phyloP scores from a whole-genome alignment of 495 filamentous ascomycete genomes.

The Chaetomium fimeti region DNA sequence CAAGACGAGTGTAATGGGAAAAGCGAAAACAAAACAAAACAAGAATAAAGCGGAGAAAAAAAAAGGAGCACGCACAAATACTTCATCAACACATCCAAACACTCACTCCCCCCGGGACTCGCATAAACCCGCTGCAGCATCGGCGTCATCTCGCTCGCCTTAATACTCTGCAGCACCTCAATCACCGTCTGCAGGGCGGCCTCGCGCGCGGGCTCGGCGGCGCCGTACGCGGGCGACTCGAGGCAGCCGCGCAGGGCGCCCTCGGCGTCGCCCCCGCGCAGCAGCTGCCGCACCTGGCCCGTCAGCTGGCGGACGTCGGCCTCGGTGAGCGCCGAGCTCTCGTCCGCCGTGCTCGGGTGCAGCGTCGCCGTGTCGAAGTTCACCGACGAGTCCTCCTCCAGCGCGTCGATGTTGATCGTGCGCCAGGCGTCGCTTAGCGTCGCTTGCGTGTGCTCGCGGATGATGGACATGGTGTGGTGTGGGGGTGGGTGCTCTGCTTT shows the following conservation, averaged over 20 bases:
- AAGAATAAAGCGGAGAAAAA: not conserved
- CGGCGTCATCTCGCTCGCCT: constrained; percentile 84
- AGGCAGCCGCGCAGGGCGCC: constrained; percentile 76
- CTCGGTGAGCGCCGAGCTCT: constrained; percentile 54
- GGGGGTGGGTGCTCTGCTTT: not conserved
- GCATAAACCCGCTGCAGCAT: constrained; percentile 73
- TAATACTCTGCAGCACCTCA: constrained; percentile 86
- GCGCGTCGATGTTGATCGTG: constrained; percentile 88
- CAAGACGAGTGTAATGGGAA: not conserved
- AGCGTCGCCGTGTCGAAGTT: constrained; percentile 86
- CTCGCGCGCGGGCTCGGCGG: constrained; percentile 68
- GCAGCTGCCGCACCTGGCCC: constrained; percentile 76
- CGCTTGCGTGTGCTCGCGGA: constrained; percentile 53
- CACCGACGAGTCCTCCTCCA: constrained; percentile 78
- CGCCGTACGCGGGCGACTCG: constrained; percentile 60
- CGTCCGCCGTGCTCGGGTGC: constrained; percentile 59
- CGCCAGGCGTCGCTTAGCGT: constrained; percentile 67
- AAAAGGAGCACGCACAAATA: constrained; percentile 56
- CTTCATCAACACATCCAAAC: constrained; percentile 72
- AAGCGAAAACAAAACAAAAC: constrained; percentile 14
- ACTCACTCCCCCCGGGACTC: constrained; percentile 68
- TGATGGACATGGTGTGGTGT: constrained; percentile 52
- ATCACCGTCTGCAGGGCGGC: constrained; percentile 75
- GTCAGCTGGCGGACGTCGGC: constrained; percentile 70
- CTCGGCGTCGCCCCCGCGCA: constrained; percentile 80